These are phyloP conservation scores for Cadophora sp. DNA, from an alignment of 2,329 filamentous ascomycete species.

Conservation along the genomic window DNA sequence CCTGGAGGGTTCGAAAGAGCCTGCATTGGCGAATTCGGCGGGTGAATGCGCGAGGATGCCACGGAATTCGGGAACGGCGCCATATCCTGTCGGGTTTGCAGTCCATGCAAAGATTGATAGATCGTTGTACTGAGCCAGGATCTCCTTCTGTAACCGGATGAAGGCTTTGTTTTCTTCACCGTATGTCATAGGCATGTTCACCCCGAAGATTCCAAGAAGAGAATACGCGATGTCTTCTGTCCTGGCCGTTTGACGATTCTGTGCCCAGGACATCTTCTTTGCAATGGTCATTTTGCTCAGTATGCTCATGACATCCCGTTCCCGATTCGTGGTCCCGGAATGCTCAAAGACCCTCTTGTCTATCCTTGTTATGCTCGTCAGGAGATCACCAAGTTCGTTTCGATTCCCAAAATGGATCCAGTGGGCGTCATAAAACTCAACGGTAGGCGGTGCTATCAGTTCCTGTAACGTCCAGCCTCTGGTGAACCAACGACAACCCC, in stretches of 20 bases:
- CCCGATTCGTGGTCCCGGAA: neutral
- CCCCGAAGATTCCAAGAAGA: constrained; percentile 45
- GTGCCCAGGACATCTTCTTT: constrained; percentile 46
- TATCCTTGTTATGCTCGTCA: constrained; percentile 11
- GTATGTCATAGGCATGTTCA: constrained; percentile 47
- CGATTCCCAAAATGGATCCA: constrained; percentile 12
- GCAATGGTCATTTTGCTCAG: constrained; percentile 40
- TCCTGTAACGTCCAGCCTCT: constrained; percentile 16
- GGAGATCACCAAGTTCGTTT: constrained; percentile 4
- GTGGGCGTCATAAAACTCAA: constrained; percentile 15
- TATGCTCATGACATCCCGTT: neutral
- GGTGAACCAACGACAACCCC: constrained; percentile 10
- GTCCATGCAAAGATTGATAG: constrained; percentile 4
- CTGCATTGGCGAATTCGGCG: constrained; percentile 4
- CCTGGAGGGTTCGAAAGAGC: neutral
- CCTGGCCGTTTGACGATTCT: constrained; percentile 41
- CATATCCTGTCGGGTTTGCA: neutral
- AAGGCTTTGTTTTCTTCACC: constrained; percentile 39
- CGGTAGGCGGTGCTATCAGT: constrained; percentile 7
- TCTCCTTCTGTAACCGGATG: constrained; percentile 6
- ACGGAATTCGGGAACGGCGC: neutral
- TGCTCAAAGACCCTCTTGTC: constrained; percentile 1
- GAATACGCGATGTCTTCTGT: constrained; percentile 44
- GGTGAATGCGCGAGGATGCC: constrained; percentile 4
- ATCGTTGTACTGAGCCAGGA: constrained; percentile 6